Conservation (phyloP, 2,329 filamentous ascomycete genomes). For the Phyllosticta citribraziliensis region DNA sequence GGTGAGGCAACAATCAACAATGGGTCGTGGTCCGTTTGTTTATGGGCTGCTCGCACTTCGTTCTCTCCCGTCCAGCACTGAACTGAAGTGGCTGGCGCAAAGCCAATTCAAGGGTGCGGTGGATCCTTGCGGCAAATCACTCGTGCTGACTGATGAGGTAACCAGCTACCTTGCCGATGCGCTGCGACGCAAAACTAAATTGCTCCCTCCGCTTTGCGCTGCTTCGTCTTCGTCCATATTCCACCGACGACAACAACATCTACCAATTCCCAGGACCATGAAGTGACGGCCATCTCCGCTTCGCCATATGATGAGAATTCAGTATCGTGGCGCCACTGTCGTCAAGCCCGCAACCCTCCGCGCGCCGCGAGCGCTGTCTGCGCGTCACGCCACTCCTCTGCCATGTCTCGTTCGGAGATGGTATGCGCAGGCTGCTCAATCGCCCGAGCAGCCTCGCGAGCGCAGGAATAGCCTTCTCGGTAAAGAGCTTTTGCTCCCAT, state of each 20-base stretch:
- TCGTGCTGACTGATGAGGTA: neutral
- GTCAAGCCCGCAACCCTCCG: constrained; percentile 2
- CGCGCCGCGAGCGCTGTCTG: neutral
- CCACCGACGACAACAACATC: neutral
- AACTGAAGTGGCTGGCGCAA: neutral
- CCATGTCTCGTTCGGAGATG: neutral
- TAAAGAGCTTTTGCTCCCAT: neutral
- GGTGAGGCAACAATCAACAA: neutral
- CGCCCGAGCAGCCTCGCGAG: neutral
- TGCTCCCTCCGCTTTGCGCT: neutral
- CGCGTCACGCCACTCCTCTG: neutral
- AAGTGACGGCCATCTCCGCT: neutral
- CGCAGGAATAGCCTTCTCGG: neutral
- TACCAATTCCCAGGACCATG: neutral
- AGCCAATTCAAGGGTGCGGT: neutral
- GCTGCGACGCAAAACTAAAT: neutral
- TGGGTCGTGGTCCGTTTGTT: neutral
- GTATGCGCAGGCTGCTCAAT: constrained; percentile 2
- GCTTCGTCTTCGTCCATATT: neutral
- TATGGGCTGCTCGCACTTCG: neutral
- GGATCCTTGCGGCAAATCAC: neutral
- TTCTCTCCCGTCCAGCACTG: neutral
- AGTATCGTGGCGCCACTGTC: neutral
- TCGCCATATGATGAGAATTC: neutral
- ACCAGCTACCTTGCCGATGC: neutral